phyloP scores from a whole-genome alignment of 2,329 filamentous ascomycete species.

The Fusarium staphyleae region DNA sequence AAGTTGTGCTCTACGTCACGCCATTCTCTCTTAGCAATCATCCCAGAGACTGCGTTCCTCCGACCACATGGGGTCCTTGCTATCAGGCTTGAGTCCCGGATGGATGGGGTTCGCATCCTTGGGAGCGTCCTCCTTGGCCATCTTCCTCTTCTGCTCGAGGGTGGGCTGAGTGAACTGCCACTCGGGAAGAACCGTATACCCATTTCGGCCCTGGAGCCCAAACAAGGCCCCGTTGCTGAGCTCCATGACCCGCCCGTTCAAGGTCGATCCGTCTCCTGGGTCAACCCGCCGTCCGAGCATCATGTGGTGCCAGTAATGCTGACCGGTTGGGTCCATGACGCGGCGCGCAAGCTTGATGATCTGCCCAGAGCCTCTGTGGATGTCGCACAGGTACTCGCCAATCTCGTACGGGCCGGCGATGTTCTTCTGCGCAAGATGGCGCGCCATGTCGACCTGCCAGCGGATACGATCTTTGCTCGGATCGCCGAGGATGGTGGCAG shows the following conservation, averaged over 20 bases:
- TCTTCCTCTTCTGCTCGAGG: neutral
- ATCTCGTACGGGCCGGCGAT: constrained; percentile 33
- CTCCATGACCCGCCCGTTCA: constrained; percentile 17
- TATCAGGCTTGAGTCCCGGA: constrained; percentile 7
- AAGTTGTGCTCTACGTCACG: too few relatives aligned
- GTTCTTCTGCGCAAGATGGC: constrained; percentile 20
- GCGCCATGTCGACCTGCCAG: constrained; percentile 31
- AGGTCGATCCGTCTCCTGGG: neutral
- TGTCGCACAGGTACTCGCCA: constrained; percentile 33
- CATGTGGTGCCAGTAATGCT: constrained; percentile 22
- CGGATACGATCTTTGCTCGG: too few relatives aligned
- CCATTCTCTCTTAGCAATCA: too few relatives aligned
- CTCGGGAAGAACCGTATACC: constrained; percentile 6
- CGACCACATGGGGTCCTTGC: constrained; percentile 11
- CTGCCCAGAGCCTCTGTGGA: constrained; percentile 13
- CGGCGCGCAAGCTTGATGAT: constrained; percentile 26
- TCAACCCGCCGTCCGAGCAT: constrained; percentile 9
- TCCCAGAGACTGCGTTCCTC: too few relatives aligned
- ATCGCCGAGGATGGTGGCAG: too few relatives aligned
- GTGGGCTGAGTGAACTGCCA: constrained; percentile 17
- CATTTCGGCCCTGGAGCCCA: constrained; percentile 14
- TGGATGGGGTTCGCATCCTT: neutral
- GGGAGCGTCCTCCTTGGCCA: neutral
- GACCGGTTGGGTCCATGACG: neutral
- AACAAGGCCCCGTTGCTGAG: constrained; percentile 15